A percentile compares a stretch with the other conserved stretches of the same genome.
phyloP scores from a whole-genome alignment of 2,329 filamentous ascomycete species.

The Penicillium sclerotiorum region DNA sequence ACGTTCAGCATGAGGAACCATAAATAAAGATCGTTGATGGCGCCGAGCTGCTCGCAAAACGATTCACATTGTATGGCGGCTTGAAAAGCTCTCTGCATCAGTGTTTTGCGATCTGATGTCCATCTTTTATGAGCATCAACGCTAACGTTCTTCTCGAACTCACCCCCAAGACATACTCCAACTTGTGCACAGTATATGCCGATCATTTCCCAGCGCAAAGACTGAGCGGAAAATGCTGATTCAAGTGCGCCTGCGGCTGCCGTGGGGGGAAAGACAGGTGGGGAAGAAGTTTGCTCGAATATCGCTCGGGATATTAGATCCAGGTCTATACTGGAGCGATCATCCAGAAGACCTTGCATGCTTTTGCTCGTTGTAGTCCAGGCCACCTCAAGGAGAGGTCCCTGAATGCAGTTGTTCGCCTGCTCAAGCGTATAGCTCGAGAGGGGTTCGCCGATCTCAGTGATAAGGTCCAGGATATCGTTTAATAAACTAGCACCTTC shows the following conservation, averaged over 20 bases:
- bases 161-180: conserved; percentile 5
- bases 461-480: conserved; percentile 1
- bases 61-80: conserved; percentile 8
- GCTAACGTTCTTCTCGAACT: conserved; percentile 2
- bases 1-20: conserved; percentile 5
- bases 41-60: conserved; percentile 6
- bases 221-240: not conserved
- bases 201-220: conserved; percentile 10
- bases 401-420: not conserved
- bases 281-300: conserved; percentile 2
- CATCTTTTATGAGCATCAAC: conserved; percentile 1
- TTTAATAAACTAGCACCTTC: not conserved
- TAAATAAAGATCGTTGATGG: conserved; percentile 8
- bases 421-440: not conserved
- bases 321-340: not conserved
- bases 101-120: conserved; percentile 9
- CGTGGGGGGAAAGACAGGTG: not conserved
- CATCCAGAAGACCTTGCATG: not conserved
- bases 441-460: conserved; percentile 1
- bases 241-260: not conserved
- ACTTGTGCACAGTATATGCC: conserved; percentile 9
- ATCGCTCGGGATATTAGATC: not conserved
- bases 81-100: conserved; percentile 10
- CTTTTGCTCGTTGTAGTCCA: not conserved
- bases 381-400: not conserved